A percentile compares a stretch with the other conserved stretches of the same genome.
These are phyloP conservation scores for Sporisorium reilianum DNA, from an alignment of 1,284 basidiomycete species.

Conservation along the genomic window DNA sequence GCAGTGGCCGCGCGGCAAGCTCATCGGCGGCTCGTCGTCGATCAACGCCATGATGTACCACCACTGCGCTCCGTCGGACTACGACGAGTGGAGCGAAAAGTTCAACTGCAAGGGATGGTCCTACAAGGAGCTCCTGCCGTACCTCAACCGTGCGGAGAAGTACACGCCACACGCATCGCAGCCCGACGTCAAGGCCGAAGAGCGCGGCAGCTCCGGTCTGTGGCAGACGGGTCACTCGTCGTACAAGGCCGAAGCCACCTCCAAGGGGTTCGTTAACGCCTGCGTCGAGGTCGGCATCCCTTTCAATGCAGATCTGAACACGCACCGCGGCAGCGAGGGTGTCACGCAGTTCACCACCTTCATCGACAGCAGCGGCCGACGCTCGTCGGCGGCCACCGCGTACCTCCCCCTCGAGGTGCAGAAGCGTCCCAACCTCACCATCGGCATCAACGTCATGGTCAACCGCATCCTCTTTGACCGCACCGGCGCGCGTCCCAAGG, in stretches of 20 bases:
- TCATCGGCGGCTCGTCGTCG: conserved; percentile 70
- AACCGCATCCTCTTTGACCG: conserved; percentile 53
- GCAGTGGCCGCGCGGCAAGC: conserved; percentile 55
- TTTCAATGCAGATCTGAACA: conserved; percentile 54
- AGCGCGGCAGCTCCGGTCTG: conserved; percentile 50
- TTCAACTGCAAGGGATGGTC: conserved; percentile 58
- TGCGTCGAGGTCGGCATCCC: conserved; percentile 55
- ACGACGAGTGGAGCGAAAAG: conserved; percentile 53
- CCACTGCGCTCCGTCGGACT: conserved; percentile 50
- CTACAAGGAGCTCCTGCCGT: conserved; percentile 50
- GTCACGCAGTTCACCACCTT: conserved; percentile 57
- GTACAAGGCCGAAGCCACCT: conserved; percentile 45
- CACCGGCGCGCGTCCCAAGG: conserved; percentile 42
- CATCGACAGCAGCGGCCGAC: conserved; percentile 50
- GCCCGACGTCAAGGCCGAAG: conserved; percentile 46
- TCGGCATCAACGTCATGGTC: conserved; percentile 55
- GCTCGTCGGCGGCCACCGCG: conserved; percentile 58
- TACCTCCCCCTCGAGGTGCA: conserved; percentile 52
- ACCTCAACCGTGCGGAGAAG: conserved; percentile 42
- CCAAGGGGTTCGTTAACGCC: conserved; percentile 53
- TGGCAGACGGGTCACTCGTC: conserved; percentile 57
- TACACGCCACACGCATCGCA: conserved; percentile 50
- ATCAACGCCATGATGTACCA: conserved; percentile 71
- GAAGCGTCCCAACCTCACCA: conserved; percentile 53
- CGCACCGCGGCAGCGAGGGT: conserved; percentile 45